phyloP scores from a whole-genome alignment of 2,329 filamentous ascomycete genomes.

The Sporothrix luriei region DNA sequence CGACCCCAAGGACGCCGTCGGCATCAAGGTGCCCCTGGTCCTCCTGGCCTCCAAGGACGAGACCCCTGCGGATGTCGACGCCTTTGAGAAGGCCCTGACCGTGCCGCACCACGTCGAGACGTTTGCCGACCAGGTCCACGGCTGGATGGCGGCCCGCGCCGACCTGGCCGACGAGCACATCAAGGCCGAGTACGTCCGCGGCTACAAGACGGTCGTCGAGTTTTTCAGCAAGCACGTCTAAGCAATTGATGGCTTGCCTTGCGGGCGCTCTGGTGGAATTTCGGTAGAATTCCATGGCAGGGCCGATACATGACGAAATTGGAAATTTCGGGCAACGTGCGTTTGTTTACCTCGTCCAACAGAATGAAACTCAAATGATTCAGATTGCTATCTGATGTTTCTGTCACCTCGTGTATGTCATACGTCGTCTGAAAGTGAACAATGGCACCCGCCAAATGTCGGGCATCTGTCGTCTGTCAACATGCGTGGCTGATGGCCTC shows the following conservation, averaged over 20 bases:
- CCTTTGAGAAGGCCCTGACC: slow-evolving; percentile 58
- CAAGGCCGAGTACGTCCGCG: slow-evolving; percentile 64
- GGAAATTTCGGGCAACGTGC: too few species aligned
- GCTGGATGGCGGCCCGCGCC: slow-evolving; percentile 71
- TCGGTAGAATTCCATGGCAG: not conserved
- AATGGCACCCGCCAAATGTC: not conserved
- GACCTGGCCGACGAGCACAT: slow-evolving; percentile 60
- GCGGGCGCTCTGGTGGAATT: not conserved
- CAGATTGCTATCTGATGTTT: not conserved
- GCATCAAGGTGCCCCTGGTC: slow-evolving; percentile 62
- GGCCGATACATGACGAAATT: not conserved
- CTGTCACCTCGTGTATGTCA: not conserved
- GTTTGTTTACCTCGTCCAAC: not conserved
- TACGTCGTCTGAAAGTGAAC: not conserved
- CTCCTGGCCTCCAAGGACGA: slow-evolving; percentile 70
- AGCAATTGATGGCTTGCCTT: slow-evolving; percentile 33
- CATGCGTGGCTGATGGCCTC: not conserved
- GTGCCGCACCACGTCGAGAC: slow-evolving; percentile 64
- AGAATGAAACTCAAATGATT: slow-evolving; percentile 12
- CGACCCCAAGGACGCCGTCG: slow-evolving; percentile 61
- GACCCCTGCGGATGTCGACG: slow-evolving; percentile 55
- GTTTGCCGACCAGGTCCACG: slow-evolving; percentile 69
- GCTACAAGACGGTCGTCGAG: slow-evolving; percentile 60
- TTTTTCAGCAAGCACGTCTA: slow-evolving; percentile 59
- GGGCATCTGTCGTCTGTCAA: not conserved